phyloP scores from a whole-genome alignment of 441 rosid genomes.

The Flueggea neowawraea region DNA sequence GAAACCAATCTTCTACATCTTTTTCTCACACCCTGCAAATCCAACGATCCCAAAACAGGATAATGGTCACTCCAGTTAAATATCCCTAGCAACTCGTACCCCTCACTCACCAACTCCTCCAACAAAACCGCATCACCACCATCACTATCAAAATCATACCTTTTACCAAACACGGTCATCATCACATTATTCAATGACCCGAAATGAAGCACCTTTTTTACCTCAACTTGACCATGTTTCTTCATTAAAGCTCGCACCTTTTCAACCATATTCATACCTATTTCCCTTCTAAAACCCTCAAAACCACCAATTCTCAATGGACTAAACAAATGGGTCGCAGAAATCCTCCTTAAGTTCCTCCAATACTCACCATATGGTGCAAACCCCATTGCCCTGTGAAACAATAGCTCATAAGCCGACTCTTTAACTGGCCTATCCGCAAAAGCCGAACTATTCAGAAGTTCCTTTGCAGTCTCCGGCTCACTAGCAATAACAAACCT shows the following conservation, averaged over 20 bases:
- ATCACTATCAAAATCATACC: background rate
- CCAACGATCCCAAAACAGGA: constrained; percentile 38
- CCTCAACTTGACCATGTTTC: constrained; percentile 21
- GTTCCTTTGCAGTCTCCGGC: constrained; percentile 53
- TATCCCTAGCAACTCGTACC: constrained; percentile 41
- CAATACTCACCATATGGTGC: constrained; percentile 65
- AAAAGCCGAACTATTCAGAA: constrained; percentile 41
- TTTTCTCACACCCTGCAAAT: constrained; percentile 55
- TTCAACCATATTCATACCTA: constrained; percentile 31
- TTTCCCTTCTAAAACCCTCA: constrained; percentile 20
- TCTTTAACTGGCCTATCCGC: constrained; percentile 66
- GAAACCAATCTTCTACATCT: constrained; percentile 42
- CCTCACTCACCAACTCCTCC: constrained; percentile 48
- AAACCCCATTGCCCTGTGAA: constrained; percentile 66
- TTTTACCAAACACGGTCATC: constrained; percentile 49
- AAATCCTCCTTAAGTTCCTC: constrained; percentile 54
- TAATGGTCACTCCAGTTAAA: constrained; percentile 60
- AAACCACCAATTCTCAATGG: constrained; percentile 37
- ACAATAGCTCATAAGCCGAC: constrained; percentile 59
- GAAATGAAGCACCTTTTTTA: constrained; percentile 41
- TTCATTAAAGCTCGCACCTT: constrained; percentile 26
- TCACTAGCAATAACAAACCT: constrained; percentile 49
- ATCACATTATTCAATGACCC: constrained; percentile 45
- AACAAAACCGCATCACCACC: constrained; percentile 18
- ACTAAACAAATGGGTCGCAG: constrained; percentile 51